Evolutionary conservation across 1,284 basidiomycete species (phyloP), one percentile per base, ranked within the genome.

Genomic region (Vanrija pseudolonga): DNA sequence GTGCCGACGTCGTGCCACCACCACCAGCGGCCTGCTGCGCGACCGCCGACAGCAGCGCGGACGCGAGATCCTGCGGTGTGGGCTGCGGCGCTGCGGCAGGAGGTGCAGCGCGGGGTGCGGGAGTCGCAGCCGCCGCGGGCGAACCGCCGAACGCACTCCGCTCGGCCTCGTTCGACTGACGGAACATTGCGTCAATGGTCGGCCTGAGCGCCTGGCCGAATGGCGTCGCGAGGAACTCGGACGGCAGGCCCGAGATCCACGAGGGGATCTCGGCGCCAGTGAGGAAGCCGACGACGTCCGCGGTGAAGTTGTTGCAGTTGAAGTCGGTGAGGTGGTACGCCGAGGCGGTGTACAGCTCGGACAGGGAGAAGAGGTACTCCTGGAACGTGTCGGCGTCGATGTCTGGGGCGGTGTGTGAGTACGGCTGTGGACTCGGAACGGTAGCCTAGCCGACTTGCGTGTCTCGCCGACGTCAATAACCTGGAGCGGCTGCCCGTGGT

Each of bases 171-270:
- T 2, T 87, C 82, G 40, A 94, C 79, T 4, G 79, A 20, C 83
- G 78, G 73, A 85, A 93, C 89, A 93, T 91, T 47, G 83, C 80
- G 66, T 95, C 91, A 59, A 96, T 94, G 40, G 86, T 90, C 0
- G 91, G 91, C 2, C 87, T 83, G 39, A 95, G 80, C 3, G 87
- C 84, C n/a, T 84, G 83, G 6, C 92, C 93, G 59, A 96, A 90
- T 0, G 92, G 89, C 0, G 92, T 95, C 1, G 89, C 86, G 20
- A 96, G 82, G 72, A 96, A 94, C 64, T 95, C 90, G 11, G 84
- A 82, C 0, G 92, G 90, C 0, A 94, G 80, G 56, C 91, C 90
- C 38, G 67, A 87, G 59, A 94, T 89, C 78, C 85, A 90, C 1
- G 80, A 64, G 4, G 91, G 90, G 58, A 93, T 88, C 20, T 83